Evolutionary conservation across 169 alveolate genomes (phyloP).

Genomic region (Sarcocystis neurona): DNA sequence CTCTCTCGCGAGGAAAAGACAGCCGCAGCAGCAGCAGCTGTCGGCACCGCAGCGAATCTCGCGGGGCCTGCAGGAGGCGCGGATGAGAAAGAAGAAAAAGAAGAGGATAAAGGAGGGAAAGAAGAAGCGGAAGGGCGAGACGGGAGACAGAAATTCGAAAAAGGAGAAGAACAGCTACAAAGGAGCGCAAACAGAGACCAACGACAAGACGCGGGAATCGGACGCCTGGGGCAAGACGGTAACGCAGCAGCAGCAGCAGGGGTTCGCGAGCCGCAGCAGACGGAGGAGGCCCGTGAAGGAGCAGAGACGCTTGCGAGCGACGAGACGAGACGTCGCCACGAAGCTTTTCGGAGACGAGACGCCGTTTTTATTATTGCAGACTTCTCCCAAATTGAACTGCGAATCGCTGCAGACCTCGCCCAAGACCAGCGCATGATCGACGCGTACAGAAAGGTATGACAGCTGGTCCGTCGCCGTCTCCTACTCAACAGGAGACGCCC

Average conservation of each 20-base stretch:
- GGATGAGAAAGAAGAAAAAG: neutral
- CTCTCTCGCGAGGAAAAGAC: neutral
- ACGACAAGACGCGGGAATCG: too few species aligned
- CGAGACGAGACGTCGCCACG: too few species aligned
- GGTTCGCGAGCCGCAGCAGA: too few species aligned
- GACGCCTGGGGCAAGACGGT: neutral
- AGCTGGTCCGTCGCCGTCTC: neutral
- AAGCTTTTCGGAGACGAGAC: too few species aligned
- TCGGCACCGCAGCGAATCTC: too few species aligned
- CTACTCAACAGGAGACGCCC: neutral
- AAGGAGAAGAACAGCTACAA: too few species aligned
- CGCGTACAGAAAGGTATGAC: conserved; percentile 74
- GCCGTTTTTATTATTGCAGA: conserved; percentile 82
- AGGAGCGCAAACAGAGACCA: too few species aligned
- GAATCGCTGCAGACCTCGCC: conserved; percentile 87
- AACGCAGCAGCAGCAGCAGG: conserved; percentile 6
- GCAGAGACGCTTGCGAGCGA: too few species aligned
- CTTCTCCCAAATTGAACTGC: conserved; percentile 84
- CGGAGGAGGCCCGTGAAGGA: too few species aligned
- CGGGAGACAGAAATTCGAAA: neutral
- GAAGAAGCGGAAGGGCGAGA: neutral
- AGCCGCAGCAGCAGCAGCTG: too few species aligned
- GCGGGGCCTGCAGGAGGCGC: conserved; percentile 7
- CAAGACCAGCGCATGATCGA: conserved; percentile 81
- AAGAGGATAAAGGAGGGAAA: neutral